Evolutionary conservation across 208 protist genomes (phyloP).

Genomic region (Wallacemonas sp.): DNA sequence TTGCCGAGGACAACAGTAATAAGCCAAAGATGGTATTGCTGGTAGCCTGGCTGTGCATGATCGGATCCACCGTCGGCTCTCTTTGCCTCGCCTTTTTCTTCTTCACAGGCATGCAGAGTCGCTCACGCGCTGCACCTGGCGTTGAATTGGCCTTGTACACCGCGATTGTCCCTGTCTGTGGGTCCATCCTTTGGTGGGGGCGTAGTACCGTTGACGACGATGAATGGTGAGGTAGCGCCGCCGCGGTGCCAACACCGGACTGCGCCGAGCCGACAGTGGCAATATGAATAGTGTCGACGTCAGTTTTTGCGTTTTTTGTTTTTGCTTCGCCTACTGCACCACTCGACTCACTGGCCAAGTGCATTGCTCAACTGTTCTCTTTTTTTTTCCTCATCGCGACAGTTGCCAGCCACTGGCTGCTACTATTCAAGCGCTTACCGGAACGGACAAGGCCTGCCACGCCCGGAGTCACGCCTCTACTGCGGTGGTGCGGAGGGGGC

Average conservation of each 20-base stretch:
- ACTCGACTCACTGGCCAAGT: neutral
- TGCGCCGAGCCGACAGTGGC: no score
- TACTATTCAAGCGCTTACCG: no score
- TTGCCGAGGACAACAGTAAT: conserved; percentile 51
- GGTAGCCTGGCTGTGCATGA: conserved; percentile 66
- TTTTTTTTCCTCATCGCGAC: neutral
- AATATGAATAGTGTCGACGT: neutral
- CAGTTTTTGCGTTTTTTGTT: conserved; percentile 8
- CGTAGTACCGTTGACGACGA: conserved; percentile 30
- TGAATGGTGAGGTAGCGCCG: conserved; percentile 24
- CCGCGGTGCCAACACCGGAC: no score
- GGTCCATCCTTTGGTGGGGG: conserved; percentile 70
- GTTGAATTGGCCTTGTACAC: conserved; percentile 65
- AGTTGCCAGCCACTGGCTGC: no score
- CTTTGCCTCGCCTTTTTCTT: conserved; percentile 47
- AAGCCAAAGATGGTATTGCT: conserved; percentile 66
- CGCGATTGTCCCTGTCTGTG: conserved; percentile 45
- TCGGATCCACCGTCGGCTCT: conserved; percentile 51
- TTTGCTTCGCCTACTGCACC: neutral
- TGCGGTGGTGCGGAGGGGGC: no score
- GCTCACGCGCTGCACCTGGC: conserved; percentile 42
- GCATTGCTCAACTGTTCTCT: conserved; percentile 12
- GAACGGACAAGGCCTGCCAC: no score
- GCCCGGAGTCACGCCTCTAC: no score
- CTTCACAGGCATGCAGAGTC: conserved; percentile 43